Evolutionary conservation across 164 flowering plant species (phyloP).

Genomic region (Kalanchoe fedtschenkoi): DNA sequence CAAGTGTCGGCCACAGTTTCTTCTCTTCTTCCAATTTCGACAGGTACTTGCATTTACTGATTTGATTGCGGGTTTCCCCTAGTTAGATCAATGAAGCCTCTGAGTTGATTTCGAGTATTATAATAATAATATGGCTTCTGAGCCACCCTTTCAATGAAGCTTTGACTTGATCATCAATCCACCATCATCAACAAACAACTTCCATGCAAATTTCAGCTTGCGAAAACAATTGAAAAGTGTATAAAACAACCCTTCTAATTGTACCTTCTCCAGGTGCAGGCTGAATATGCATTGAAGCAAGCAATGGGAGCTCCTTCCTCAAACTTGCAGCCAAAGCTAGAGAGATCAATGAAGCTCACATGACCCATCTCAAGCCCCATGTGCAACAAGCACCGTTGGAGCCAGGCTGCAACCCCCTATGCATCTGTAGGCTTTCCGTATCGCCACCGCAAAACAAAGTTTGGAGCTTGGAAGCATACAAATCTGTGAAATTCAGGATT

Average conservation of each 20-base stretch:
- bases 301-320: not conserved
- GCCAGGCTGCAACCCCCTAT: not conserved
- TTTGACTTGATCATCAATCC: not conserved
- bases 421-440: not conserved
- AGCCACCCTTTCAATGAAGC: not conserved
- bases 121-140: not conserved
- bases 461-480: not conserved
- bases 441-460: not conserved
- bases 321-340: no score
- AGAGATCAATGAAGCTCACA: not conserved
- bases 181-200: slow-evolving; percentile 4
- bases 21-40: not conserved
- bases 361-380: not conserved
- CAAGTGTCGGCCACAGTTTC: no score
- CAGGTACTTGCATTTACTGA: no score
- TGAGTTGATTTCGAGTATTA: not conserved
- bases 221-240: not conserved
- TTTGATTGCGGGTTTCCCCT: no score
- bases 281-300: not conserved
- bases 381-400: not conserved
- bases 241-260: no score
- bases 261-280: not conserved
- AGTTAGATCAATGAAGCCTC: no score
- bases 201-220: not conserved
- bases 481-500: not conserved